Evolutionary conservation across 306 rosid genomes (phyloP), one percentile per base, ranked within the genome.

Genomic region (Fragaria vesca): DNA sequence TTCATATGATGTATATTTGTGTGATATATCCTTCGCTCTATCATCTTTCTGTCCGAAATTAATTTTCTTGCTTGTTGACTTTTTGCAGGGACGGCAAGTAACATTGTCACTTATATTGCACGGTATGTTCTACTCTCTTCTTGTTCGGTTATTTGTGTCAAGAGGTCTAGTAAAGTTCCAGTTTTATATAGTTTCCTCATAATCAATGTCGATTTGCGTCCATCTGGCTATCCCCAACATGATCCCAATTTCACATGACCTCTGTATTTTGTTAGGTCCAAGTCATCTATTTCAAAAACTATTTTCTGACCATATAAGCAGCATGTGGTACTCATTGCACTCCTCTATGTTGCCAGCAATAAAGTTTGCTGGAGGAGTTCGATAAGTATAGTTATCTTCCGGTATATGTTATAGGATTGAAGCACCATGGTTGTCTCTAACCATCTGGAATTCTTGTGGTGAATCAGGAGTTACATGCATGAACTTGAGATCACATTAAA

Each of bases 41-140:
- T 66, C 18, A 17, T 51, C 72, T 42, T 38, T 79, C 47, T 76
- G 12, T 46, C 26, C 4, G 18, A 26, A 21, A 28, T 13, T 11
- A 16, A 20, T 7, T 54, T 38, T 65, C 70, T 67, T 48, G 24
- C 57, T 72, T 20, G 66, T 67, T 83, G 4, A 15, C 73, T 72
- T 82, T 46, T 85, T 89, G 87, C 94, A 93, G 97, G 98, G 81
- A 93, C 98, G 3, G 96, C 98, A 47, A 93, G 98, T 76, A 93
- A 93, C 74, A 86, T 93, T 63, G 91, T 93, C 20, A 91, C 98
- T 6, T 93, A 91, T 77, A 92, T 93, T 81, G 96, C 97, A 78
- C 89, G 97, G 98, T 94, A 90, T 68, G 45, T 28, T 72, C 40
- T 73, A 32, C n/a, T 11, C 7, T 15, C 24, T 51, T 43, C 50